These are phyloP conservation scores for Obba rivulosa DNA, from an alignment of 768 basidiomycete species.

Conservation along the genomic window DNA sequence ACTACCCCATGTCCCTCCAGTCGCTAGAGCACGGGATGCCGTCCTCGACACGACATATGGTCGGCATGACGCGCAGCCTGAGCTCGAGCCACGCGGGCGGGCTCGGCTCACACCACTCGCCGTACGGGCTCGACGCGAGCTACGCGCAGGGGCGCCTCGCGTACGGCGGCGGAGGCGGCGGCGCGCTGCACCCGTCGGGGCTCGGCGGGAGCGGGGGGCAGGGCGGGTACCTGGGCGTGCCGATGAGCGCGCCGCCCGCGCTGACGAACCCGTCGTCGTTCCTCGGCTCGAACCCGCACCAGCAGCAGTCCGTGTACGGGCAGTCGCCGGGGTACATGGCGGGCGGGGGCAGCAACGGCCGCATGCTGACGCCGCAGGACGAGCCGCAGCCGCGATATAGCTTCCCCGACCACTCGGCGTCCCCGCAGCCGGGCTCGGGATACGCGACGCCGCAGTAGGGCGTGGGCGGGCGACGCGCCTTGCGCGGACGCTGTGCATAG, in stretches of 20 bases:
- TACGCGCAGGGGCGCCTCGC: slow-evolving; percentile 12
- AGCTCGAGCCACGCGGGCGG: slow-evolving; percentile 20
- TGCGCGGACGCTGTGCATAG: too few relatives aligned
- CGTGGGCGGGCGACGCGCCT: background rate
- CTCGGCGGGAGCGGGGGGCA: slow-evolving; percentile 7
- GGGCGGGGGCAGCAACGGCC: slow-evolving; percentile 8
- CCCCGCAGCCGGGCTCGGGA: slow-evolving; percentile 27
- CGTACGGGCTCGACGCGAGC: slow-evolving; percentile 15
- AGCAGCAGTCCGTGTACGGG: slow-evolving; percentile 9
- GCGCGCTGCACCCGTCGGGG: slow-evolving; percentile 16
- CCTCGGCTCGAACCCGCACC: slow-evolving; percentile 9
- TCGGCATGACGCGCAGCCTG: slow-evolving; percentile 22
- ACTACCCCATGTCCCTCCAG: slow-evolving; percentile 75
- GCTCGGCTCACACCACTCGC: slow-evolving; percentile 12
- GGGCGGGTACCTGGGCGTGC: slow-evolving; percentile 16
- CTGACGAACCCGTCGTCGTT: slow-evolving; percentile 5
- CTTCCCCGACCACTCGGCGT: slow-evolving; percentile 24
- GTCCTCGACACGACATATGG: slow-evolving; percentile 21
- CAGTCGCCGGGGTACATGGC: slow-evolving; percentile 7
- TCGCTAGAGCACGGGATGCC: slow-evolving; percentile 29
- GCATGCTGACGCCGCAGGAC: slow-evolving; percentile 13
- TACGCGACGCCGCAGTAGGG: slow-evolving; percentile 28
- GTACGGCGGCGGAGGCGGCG: slow-evolving; percentile 10
- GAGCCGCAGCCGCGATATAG: slow-evolving; percentile 13
- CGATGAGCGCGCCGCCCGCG: slow-evolving; percentile 13